Conservation (phyloP, 495 filamentous ascomycete genomes). For the Pseudevernia furfuracea region DNA sequence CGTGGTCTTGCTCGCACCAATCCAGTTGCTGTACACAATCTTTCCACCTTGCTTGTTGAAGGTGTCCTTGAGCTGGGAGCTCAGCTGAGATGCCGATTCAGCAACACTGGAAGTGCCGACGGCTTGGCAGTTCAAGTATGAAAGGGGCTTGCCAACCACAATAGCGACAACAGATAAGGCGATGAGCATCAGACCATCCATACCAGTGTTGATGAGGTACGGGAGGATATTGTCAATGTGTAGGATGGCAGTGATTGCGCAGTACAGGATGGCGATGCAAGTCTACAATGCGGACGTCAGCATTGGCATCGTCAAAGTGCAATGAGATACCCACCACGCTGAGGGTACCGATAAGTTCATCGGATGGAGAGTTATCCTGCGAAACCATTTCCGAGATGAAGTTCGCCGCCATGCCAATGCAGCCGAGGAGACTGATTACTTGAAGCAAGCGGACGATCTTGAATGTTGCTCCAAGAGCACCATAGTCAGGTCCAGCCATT, state of each 20-base stretch:
- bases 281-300: slow-evolving; percentile 41
- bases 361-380: slow-evolving; percentile 53
- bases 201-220: slow-evolving; percentile 54
- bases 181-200: slow-evolving; percentile 61
- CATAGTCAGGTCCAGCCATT: slow-evolving; percentile 50
- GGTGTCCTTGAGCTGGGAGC: slow-evolving; percentile 37
- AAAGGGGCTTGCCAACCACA: slow-evolving; percentile 71
- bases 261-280: slow-evolving; percentile 69
- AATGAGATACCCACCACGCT: slow-evolving; percentile 55
- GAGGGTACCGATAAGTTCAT: slow-evolving; percentile 69
- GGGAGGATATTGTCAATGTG: slow-evolving; percentile 70
- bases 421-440: slow-evolving; percentile 60
- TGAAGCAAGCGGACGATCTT: slow-evolving; percentile 64
- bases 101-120: slow-evolving; percentile 38
- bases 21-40: slow-evolving; percentile 52
- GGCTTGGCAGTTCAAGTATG: slow-evolving; percentile 63
- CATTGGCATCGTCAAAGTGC: background rate
- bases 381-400: slow-evolving; percentile 74
- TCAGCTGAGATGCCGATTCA: slow-evolving; percentile 40
- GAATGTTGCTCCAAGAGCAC: slow-evolving; percentile 74
- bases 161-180: slow-evolving; percentile 64
- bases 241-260: slow-evolving; percentile 64
- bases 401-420: slow-evolving; percentile 74
- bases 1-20: slow-evolving; percentile 57
- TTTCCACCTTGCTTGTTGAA: slow-evolving; percentile 36